These are phyloP conservation scores for Chionographis japonica DNA, from an alignment of 106 monocot species.

Conservation along the genomic window DNA sequence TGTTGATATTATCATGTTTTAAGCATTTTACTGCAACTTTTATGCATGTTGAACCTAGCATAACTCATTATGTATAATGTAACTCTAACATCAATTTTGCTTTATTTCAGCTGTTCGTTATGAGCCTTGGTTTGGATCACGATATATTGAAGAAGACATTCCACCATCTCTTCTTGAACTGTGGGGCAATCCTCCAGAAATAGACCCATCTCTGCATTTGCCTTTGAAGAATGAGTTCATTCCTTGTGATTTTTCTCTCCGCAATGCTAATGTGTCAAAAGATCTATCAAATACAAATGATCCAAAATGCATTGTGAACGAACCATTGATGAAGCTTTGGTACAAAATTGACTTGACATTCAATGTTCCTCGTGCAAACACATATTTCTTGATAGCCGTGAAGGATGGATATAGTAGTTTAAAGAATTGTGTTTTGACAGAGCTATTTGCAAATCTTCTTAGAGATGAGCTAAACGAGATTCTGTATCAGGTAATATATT, in stretches of 20 bases:
- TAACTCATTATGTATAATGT: too few relatives aligned
- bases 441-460: conserved; percentile 78
- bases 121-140: conserved; percentile 98
- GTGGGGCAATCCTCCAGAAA: conserved; percentile 60
- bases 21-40: too few relatives aligned
- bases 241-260: conserved; percentile 67
- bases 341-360: conserved; percentile 85
- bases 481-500: conserved; percentile 67
- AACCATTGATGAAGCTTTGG: conserved; percentile 81
- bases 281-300: conserved; percentile 3
- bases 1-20: too few relatives aligned
- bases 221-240: conserved; percentile 90
- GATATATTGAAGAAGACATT: conserved; percentile 82
- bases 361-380: conserved; percentile 87
- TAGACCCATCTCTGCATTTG: conserved; percentile 65
- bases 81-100: neutral
- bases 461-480: conserved; percentile 94
- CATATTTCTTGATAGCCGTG: conserved; percentile 85
- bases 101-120: conserved; percentile 46
- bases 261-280: conserved; percentile 32
- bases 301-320: conserved; percentile 75
- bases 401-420: conserved; percentile 72
- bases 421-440: conserved; percentile 67
- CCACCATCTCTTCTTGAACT: conserved; percentile 45
- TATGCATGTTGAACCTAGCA: neutral